These are phyloP conservation scores for Malus hybrid DNA, from an alignment of 331 rosid species.

Conservation along the genomic window DNA sequence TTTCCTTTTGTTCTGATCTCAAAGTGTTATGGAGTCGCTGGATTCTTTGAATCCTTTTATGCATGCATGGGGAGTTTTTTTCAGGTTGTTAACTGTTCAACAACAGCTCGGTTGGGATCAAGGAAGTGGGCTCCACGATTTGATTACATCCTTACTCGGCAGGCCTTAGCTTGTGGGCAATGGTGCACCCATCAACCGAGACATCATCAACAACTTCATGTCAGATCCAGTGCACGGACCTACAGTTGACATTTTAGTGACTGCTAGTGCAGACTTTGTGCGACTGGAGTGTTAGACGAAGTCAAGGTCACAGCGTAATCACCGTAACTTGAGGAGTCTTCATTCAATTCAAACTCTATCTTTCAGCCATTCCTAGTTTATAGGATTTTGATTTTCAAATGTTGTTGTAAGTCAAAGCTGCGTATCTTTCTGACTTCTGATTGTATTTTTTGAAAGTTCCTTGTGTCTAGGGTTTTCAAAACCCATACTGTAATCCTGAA, in stretches of 20 bases:
- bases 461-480: too few relatives aligned
- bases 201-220: slow-evolving; percentile 83
- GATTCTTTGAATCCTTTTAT: slow-evolving; percentile 96
- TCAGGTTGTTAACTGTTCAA: slow-evolving; percentile 97
- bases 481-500: too few relatives aligned
- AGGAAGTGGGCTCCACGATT: slow-evolving; percentile 98
- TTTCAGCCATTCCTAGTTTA: too few relatives aligned
- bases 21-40: slow-evolving; percentile 85
- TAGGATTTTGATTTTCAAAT: too few relatives aligned
- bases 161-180: slow-evolving; percentile 18
- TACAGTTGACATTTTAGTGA: slow-evolving; percentile 78
- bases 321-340: too few relatives aligned
- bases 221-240: slow-evolving; percentile 95
- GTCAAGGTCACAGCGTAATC: too few relatives aligned
- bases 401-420: too few relatives aligned
- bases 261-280: slow-evolving; percentile 85
- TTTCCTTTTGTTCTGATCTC: neutral
- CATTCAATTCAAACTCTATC: too few relatives aligned
- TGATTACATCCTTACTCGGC: slow-evolving; percentile 66
- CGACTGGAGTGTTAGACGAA: slow-evolving; percentile 49
- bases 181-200: slow-evolving; percentile 48
- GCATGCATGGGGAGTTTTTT: slow-evolving; percentile 98
- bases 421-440: too few relatives aligned
- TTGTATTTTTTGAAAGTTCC: too few relatives aligned
- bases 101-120: slow-evolving; percentile 95